A percentile compares a stretch with the other conserved stretches of the same genome.
phyloP scores from a whole-genome alignment of 2,329 filamentous ascomycete genomes.

The Aureobasidium leucospermi region DNA sequence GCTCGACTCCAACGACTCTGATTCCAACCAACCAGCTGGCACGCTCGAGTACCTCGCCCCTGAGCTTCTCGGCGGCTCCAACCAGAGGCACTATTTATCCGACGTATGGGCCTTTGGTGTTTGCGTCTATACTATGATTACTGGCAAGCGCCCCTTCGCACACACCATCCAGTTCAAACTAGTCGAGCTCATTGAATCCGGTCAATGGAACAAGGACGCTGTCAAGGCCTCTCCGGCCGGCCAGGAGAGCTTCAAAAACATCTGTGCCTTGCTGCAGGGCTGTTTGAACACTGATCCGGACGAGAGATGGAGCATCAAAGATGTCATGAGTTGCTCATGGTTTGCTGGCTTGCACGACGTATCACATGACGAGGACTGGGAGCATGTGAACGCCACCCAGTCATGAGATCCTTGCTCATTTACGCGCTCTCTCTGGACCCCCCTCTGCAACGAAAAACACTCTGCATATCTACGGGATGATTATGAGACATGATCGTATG shows the following conservation, averaged over 20 bases:
- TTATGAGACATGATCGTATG: background rate
- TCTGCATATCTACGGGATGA: background rate
- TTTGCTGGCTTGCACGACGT: slow-evolving; percentile 27
- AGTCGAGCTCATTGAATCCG: slow-evolving; percentile 51
- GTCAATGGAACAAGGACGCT: slow-evolving; percentile 49
- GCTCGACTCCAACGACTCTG: slow-evolving; percentile 43
- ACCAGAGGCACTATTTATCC: slow-evolving; percentile 46
- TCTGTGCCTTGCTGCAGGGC: slow-evolving; percentile 50
- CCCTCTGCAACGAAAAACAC: background rate
- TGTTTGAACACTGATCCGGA: slow-evolving; percentile 52
- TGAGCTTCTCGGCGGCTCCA: slow-evolving; percentile 37
- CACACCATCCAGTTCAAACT: slow-evolving; percentile 53
- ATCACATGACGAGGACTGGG: slow-evolving; percentile 7
- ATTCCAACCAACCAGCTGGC: slow-evolving; percentile 34
- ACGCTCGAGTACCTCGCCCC: slow-evolving; percentile 51
- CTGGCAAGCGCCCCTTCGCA: slow-evolving; percentile 55
- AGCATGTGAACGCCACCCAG: background rate
- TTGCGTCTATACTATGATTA: slow-evolving; percentile 53
- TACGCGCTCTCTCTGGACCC: background rate
- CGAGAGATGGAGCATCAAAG: slow-evolving; percentile 49
- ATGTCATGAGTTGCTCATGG: slow-evolving; percentile 50
- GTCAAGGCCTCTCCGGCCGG: slow-evolving; percentile 38
- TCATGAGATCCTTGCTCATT: background rate
- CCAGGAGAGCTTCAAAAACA: slow-evolving; percentile 35
- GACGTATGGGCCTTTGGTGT: slow-evolving; percentile 64